phyloP scores from a whole-genome alignment of 1,139 yeast species.

The Yamadazyma taylorii region DNA sequence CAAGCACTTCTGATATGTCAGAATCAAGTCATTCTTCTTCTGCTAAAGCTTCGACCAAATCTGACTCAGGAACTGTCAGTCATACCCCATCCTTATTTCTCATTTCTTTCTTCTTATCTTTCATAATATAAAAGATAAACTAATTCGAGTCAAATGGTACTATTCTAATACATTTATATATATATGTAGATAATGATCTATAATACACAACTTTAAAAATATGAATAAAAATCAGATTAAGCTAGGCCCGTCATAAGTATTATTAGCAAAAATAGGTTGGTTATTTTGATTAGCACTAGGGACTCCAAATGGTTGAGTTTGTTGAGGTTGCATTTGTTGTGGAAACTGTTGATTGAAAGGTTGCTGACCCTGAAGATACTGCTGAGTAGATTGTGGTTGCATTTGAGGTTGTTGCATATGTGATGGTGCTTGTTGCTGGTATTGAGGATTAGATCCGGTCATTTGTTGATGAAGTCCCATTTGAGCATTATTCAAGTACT shows the following conservation, averaged over 20 bases:
- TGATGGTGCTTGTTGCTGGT: conserved; percentile 13
- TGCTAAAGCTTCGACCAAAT: background rate
- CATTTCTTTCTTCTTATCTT: background rate
- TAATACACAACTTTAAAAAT: background rate
- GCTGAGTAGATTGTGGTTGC: conserved; percentile 6
- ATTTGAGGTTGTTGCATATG: conserved; percentile 11
- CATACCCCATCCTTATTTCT: background rate
- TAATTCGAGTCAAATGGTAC: background rate
- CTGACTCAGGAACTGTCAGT: conserved; percentile 4
- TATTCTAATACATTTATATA: background rate
- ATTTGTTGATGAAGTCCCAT: conserved; percentile 27
- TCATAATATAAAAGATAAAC: background rate
- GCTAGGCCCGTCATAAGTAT: conserved; percentile 31
- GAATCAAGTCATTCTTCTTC: background rate
- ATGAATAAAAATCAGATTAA: conserved; percentile 17
- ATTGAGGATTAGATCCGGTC: conserved; percentile 7
- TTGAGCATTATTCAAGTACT: conserved; percentile 37
- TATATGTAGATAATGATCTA: conserved; percentile 1
- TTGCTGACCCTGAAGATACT: conserved; percentile 9
- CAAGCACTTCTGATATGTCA: background rate
- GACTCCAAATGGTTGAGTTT: conserved; percentile 15
- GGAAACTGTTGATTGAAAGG: conserved; percentile 14
- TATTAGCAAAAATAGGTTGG: conserved; percentile 10
- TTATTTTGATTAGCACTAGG: conserved; percentile 3
- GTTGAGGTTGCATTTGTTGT: conserved; percentile 11